These are phyloP conservation scores for Microbotryomycetes sp. DNA, from an alignment of 1,284 basidiomycete genomes.

Conservation along the genomic window DNA sequence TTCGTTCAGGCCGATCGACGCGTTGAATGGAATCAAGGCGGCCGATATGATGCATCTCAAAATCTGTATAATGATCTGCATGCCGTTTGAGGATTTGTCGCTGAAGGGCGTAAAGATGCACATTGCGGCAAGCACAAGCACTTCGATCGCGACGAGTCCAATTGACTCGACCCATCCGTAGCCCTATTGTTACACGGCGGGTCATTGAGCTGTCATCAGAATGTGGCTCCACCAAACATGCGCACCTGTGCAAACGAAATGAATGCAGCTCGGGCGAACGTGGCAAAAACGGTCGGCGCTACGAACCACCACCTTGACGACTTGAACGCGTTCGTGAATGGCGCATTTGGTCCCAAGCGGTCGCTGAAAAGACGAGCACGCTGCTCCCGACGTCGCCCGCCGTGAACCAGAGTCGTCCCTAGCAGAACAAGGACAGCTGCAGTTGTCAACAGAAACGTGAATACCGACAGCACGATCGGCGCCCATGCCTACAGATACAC, in stretches of 20 bases:
- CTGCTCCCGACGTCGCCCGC: constrained; percentile 26
- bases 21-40: constrained; percentile 60
- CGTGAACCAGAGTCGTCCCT: not conserved
- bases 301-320: constrained; percentile 43
- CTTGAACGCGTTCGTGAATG: constrained; percentile 44
- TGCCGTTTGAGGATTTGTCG: constrained; percentile 27
- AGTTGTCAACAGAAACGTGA: constrained; percentile 53
- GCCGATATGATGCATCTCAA: constrained; percentile 58
- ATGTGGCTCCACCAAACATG: not conserved
- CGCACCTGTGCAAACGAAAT: constrained; percentile 57
- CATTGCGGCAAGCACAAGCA: constrained; percentile 52
- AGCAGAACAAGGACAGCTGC: constrained; percentile 45
- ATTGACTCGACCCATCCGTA: constrained; percentile 65
- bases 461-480: constrained; percentile 56
- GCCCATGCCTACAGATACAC: constrained; percentile 66
- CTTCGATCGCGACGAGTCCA: constrained; percentile 61
- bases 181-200: constrained; percentile 20
- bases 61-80: constrained; percentile 57
- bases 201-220: not conserved
- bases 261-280: constrained; percentile 56
- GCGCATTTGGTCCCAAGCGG: constrained; percentile 37
- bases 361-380: not conserved
- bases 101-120: constrained; percentile 53
- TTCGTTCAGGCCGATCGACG: constrained; percentile 52
- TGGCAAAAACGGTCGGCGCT: constrained; percentile 40